phyloP scores from a whole-genome alignment of 2,329 filamentous ascomycete species.

The Xylariales sp. region DNA sequence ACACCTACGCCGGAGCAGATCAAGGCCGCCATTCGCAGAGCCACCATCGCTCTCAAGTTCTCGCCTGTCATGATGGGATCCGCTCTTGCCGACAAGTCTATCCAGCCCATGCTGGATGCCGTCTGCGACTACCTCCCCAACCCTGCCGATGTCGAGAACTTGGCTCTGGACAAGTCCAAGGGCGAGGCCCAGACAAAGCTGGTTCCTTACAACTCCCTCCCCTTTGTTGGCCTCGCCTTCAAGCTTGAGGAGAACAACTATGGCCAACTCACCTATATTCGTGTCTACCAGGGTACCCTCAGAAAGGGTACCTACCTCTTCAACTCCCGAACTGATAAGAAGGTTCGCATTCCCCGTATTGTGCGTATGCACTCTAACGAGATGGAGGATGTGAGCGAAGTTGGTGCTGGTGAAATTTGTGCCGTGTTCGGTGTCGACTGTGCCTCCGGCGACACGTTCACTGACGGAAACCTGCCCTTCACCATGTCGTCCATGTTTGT shows the following conservation, averaged over 20 bases:
- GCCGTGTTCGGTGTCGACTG: slow-evolving; percentile 98
- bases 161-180: slow-evolving; percentile 79
- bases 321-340: slow-evolving; percentile 93
- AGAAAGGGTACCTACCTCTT: slow-evolving; percentile 86
- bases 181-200: slow-evolving; percentile 79
- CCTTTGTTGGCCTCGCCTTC: slow-evolving; percentile 94
- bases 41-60: slow-evolving; percentile 87
- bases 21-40: slow-evolving; percentile 84
- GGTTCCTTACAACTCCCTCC: slow-evolving; percentile 87
- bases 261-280: slow-evolving; percentile 95
- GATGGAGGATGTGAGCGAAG: slow-evolving; percentile 93
- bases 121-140: slow-evolving; percentile 96
- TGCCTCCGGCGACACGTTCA: slow-evolving; percentile 96
- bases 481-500: slow-evolving; percentile 98
- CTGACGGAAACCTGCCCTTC: slow-evolving; percentile 86
- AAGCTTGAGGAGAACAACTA: slow-evolving; percentile 99
- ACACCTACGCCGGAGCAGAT: slow-evolving; percentile 78
- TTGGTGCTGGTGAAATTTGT: slow-evolving; percentile 95
- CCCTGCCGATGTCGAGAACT: slow-evolving; percentile 82
- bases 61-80: slow-evolving; percentile 95
- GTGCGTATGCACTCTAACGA: slow-evolving; percentile 99
- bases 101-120: slow-evolving; percentile 95
- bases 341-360: slow-evolving; percentile 93
- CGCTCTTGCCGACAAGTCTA: slow-evolving; percentile 87
- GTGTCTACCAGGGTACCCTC: slow-evolving; percentile 91